A percentile compares a stretch with the other conserved stretches of the same genome.
Evolutionary conservation across 495 filamentous ascomycete genomes (phyloP).

Genomic region (Xylaria flabelliformis): DNA sequence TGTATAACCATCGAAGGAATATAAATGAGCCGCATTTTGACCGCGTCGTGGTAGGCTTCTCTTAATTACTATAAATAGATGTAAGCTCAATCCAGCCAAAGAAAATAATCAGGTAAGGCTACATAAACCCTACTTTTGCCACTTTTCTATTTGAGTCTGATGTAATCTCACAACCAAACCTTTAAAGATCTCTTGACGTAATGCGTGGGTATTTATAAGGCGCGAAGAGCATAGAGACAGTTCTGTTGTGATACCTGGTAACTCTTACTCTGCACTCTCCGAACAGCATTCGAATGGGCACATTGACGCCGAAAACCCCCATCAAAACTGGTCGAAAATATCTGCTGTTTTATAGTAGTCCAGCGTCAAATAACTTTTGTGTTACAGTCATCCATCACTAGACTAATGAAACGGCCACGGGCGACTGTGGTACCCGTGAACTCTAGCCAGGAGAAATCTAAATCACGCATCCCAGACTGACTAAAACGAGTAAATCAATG

Average conservation of each 20-base stretch:
- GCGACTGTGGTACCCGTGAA: no score
- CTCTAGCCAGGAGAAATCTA: no score
- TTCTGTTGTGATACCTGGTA: not conserved
- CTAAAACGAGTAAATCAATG: no score
- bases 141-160: not conserved
- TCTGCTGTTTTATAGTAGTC: not conserved
- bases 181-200: not conserved
- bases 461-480: no score
- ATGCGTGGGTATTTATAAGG: not conserved
- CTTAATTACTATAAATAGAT: not conserved
- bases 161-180: not conserved
- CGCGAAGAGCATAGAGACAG: not conserved
- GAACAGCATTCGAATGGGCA: not conserved
- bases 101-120: not conserved
- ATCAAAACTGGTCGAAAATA: not conserved
- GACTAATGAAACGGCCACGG: not conserved
- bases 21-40: conserved; percentile 21
- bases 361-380: not conserved
- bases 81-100: not conserved
- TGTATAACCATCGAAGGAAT: conserved; percentile 17
- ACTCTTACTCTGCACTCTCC: not conserved
- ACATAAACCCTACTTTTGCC: not conserved
- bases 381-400: not conserved
- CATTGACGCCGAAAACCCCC: not conserved
- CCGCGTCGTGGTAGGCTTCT: not conserved